Base-by-base conservation (phyloP, 2,329 filamentous ascomycete species). In the Penicillium sp. region DNA sequence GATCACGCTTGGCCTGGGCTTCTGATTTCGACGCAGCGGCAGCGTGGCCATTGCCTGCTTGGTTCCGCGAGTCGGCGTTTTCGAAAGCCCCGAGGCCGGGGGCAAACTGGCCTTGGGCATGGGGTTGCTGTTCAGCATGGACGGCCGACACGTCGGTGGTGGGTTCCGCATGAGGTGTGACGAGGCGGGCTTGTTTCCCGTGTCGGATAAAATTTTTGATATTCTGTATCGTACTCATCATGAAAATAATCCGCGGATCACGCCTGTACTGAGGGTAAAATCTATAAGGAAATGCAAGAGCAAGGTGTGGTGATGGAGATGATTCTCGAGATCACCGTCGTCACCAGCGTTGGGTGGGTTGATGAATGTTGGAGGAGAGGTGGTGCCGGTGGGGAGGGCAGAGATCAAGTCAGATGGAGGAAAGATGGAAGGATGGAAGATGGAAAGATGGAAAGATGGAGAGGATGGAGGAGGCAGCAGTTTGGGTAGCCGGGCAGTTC, bases 201-300 rank as follows among this genome's bases (percentile, higher is more conserved):
- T 96, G 91, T 58, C 91, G 88, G 73, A 97, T 93, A 73, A 97
- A 94, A 73, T 96, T 96, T 75, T 97, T 96, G 63, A 96, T 82
- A 68, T 93, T 93, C 76, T 96, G 91, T 75, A 96, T 95, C 40
- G 81, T 81, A 62, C 79, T 82, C 81, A 84, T 84, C 64, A 39
- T 64, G 57, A 51, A 48, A 43, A 40, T 18, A 11, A 32, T 32
- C 29, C 11, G 29, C 29, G 29, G 11, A 8, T 11, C 7, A 7
- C 11, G 29, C 29, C 29, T 32, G 29, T 7, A 32, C 11, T 11
- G 29, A 32, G 29, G 29, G 29, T 3, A 32, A 18, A 8, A 32
- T 32, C 29, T 32, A 32, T 32, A 11, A 3, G 29, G 11, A 11
- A 32, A 8, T 18, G 18, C 18, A 18, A 18, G 18, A 18, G 18